Evolutionary conservation across 1,139 yeast species (phyloP), one percentile per base, ranked within the genome.

Genomic region (Magnusiomyces suaveolens): DNA sequence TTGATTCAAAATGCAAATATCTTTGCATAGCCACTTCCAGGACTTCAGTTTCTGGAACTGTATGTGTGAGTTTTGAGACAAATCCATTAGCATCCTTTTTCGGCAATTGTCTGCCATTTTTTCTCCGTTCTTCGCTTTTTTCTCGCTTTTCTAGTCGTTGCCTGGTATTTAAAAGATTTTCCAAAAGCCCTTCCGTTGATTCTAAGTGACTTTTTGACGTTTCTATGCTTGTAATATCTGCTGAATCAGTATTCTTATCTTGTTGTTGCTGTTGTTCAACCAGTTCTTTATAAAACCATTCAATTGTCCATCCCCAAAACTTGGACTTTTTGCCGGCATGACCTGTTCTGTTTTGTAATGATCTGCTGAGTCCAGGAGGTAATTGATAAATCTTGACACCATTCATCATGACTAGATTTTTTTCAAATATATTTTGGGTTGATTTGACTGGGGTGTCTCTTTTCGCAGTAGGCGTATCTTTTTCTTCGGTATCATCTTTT

Each of bases 281-380:
- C 2, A 44, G 29, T 21, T 48, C 36, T 24, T 48, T 48, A 23
- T 44, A 39, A n/a, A 80, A 66, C 86, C 89, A 84, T 65, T 89
- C 95, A 0, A 88, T 68, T 0, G 96, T 84, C 96, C 97, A 89
- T 23, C 78, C 78, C 66, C 57, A 63, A 48, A 79, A 84, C 29
- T 78, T 69, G 48, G 81, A 79, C 60, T 75, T 72, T 61, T 79
- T 78, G 65, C 82, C 82, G 63, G 87, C 92, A 75, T 82, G 86
- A 1, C 84, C 83, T 0, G 92, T 79, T 63, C 83, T 84, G 66
- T 90, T 90, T 56, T 73, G 67, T 10, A 67, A 63, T 2, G 88
- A 76, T 54, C 96, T 71, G 26, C 82, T 77, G 95, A 89, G 87
- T 0, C 95, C 96, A 18, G 73, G 70, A 0, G 96, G 96, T 32